phyloP scores from a whole-genome alignment of 2,329 filamentous ascomycete genomes.

The Beauveria sp. region DNA sequence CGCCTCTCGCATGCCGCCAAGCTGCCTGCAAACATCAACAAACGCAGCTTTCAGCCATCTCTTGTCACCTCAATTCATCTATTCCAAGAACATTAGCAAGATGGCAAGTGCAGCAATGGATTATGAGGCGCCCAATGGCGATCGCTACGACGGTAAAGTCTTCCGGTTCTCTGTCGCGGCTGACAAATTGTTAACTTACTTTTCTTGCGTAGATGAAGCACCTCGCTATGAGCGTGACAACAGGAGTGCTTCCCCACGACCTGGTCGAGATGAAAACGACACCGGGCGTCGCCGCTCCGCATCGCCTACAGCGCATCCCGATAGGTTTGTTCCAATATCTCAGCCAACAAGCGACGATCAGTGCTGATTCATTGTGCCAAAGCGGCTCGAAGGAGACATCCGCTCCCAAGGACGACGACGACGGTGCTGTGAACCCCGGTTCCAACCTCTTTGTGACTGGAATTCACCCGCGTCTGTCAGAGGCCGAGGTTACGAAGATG shows the following conservation, averaged over 20 bases:
- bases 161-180: neutral
- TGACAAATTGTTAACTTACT: neutral
- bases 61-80: neutral
- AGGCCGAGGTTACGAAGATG: conserved; percentile 84
- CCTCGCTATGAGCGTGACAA: conserved; percentile 60
- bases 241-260: conserved; percentile 57
- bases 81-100: conserved; percentile 15
- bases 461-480: conserved; percentile 85
- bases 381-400: conserved; percentile 47
- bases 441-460: conserved; percentile 99
- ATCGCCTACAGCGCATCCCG: conserved; percentile 48
- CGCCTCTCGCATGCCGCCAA: neutral
- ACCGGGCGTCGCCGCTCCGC: conserved; percentile 54
- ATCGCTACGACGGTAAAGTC: conserved; percentile 56
- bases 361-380: neutral
- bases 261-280: conserved; percentile 52
- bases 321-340: conserved; percentile 18
- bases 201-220: conserved; percentile 43
- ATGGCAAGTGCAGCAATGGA: conserved; percentile 64
- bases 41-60: neutral
- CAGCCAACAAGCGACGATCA: neutral
- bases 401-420: conserved; percentile 54
- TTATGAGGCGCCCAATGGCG: conserved; percentile 60
- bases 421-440: conserved; percentile 80
- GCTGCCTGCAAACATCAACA: conserved; percentile 8